Conservation (phyloP, 2,329 filamentous ascomycete genomes). For the Rosellinia necatrix region DNA sequence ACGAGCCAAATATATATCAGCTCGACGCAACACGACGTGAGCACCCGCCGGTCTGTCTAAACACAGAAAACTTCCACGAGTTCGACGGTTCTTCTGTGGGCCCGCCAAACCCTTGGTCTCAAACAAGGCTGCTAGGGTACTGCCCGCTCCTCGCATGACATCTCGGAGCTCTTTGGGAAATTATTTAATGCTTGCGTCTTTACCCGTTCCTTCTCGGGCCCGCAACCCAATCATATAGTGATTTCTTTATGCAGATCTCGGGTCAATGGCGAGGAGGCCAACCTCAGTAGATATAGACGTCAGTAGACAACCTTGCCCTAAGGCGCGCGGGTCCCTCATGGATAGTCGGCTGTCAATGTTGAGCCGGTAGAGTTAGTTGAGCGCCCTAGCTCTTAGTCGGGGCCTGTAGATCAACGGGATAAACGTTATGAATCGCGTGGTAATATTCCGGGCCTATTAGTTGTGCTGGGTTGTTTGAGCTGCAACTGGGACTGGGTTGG, state of each 20-base stretch:
- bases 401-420: conserved; percentile 14
- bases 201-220: conserved; percentile 40
- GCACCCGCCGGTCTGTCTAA: background rate
- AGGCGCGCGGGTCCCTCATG: background rate
- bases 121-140: conserved; percentile 33
- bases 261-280: conserved; percentile 33
- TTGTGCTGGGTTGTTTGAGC: conserved; percentile 17
- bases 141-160: conserved; percentile 48
- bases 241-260: conserved; percentile 38
- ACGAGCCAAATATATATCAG: background rate
- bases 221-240: conserved; percentile 41
- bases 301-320: conserved; percentile 30
- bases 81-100: conserved; percentile 52
- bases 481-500: conserved; percentile 11
- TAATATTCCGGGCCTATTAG: background rate
- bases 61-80: conserved; percentile 32
- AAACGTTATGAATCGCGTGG: conserved; percentile 24
- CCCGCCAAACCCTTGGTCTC: conserved; percentile 30
- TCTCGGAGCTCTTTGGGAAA: conserved; percentile 50
- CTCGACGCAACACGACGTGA: background rate
- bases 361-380: conserved; percentile 2
- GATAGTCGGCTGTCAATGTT: background rate
- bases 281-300: conserved; percentile 29
- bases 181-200: conserved; percentile 45
- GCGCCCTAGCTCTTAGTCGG: background rate